Conservation (phyloP, 805 yeast species). For the Ogataea philodendri region DNA sequence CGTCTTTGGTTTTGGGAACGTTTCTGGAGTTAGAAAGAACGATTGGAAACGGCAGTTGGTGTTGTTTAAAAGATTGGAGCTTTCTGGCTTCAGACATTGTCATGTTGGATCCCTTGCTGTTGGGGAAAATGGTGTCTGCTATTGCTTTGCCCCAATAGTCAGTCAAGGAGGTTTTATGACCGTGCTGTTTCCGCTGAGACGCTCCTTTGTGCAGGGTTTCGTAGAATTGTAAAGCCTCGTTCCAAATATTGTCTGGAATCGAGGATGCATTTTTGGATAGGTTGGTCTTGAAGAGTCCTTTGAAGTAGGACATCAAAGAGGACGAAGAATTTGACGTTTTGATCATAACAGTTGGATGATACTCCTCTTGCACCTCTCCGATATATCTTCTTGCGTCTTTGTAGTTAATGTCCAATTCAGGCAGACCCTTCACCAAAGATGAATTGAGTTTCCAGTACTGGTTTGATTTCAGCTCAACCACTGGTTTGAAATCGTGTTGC, state of each 20-base stretch:
- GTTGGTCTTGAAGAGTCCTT: conserved; percentile 10
- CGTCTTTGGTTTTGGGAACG: conserved; percentile 33
- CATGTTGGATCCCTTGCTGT: conserved; percentile 32
- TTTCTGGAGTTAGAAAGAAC: conserved; percentile 40
- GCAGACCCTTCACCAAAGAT: conserved; percentile 56
- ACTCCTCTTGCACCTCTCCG: conserved; percentile 1
- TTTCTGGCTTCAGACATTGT: conserved; percentile 41
- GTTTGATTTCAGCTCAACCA: conserved; percentile 27
- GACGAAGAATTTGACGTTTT: conserved; percentile 16
- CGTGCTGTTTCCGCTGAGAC: conserved; percentile 48
- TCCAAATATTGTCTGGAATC: conserved; percentile 17
- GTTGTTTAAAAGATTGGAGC: conserved; percentile 36
- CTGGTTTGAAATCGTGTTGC: conserved; percentile 38
- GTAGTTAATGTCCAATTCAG: conserved; percentile 45
- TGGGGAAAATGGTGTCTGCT: conserved; percentile 44
- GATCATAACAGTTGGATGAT: conserved; percentile 10
- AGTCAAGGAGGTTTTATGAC: conserved; percentile 57
- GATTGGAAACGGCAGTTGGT: conserved; percentile 50
- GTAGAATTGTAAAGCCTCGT: conserved; percentile 44
- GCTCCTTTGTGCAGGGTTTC: conserved; percentile 53
- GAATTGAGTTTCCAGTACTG: conserved; percentile 43
- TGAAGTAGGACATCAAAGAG: conserved; percentile 14
- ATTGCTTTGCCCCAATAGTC: conserved; percentile 71
- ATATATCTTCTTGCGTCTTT: conserved; percentile 6
- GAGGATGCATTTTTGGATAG: conserved; percentile 1